These are phyloP conservation scores for Elsinoe batatas DNA, from an alignment of 2,329 filamentous ascomycete genomes.

Conservation along the genomic window DNA sequence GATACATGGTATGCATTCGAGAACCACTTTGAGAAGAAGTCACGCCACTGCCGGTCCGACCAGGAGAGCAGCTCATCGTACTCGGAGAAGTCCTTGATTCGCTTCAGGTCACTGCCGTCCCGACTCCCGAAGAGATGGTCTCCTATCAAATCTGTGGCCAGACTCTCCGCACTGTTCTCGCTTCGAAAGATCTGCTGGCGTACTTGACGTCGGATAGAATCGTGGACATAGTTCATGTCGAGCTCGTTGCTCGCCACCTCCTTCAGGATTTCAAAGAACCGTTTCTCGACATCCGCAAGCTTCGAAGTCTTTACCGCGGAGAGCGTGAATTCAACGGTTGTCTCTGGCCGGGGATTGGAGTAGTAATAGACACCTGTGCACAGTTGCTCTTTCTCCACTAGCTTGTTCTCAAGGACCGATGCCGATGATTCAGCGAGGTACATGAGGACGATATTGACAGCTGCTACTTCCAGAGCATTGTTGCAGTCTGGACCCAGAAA, in stretches of 20 bases:
- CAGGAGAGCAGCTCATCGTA: constrained; percentile 65
- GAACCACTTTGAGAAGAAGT: constrained; percentile 75
- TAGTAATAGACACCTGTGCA: constrained; percentile 76
- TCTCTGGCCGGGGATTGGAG: constrained; percentile 69
- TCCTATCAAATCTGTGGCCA: constrained; percentile 75
- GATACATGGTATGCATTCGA: constrained; percentile 78
- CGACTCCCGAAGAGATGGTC: constrained; percentile 85
- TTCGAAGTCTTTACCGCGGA: constrained; percentile 81
- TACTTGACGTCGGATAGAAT: constrained; percentile 73
- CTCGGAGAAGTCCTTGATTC: constrained; percentile 35
- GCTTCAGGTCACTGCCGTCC: constrained; percentile 52
- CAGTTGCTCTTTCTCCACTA: constrained; percentile 89
- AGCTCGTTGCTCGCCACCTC: constrained; percentile 71
- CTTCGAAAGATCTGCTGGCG: constrained; percentile 75
- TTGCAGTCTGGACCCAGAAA: constrained; percentile 81
- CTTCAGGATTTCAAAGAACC: constrained; percentile 72
- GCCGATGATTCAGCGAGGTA: constrained; percentile 92
- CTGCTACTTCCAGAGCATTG: constrained; percentile 50
- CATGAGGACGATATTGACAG: constrained; percentile 67
- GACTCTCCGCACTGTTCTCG: constrained; percentile 71
- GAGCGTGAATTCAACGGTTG: constrained; percentile 75
- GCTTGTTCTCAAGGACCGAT: constrained; percentile 77
- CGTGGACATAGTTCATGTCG: constrained; percentile 81
- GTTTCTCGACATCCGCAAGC: constrained; percentile 71
- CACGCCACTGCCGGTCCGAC: constrained; percentile 75